Evolutionary conservation across 495 filamentous ascomycete genomes (phyloP), one percentile per base, ranked within the genome.

Genomic region (Immersiella caudata): DNA sequence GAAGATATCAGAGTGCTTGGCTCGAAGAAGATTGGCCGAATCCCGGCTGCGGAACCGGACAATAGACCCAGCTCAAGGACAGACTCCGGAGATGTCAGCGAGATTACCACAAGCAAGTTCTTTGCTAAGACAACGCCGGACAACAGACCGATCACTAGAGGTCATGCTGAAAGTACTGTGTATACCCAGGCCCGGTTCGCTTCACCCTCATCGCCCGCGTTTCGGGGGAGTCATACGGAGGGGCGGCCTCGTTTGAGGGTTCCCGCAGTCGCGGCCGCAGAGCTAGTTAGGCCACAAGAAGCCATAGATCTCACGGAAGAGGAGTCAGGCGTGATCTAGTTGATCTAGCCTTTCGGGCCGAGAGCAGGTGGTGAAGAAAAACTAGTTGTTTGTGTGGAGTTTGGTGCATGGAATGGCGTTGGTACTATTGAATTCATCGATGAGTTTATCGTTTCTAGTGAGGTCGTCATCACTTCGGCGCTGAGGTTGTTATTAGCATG

Each of bases 251-350:
- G n/a, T 12, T 18, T 7, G 56, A 54, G 8, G 12, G 24, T 55
- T 14, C 20, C 20, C 9, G 62, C 46, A 0, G 62, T 69, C n/a
- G 14, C 57, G 26, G 56, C 25, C 5, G 62, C 58, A 11, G 50
- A 64, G 60, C 18, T 68, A 24, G 50, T 68, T 20, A 55, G 52
- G n/a, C 3, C 12, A 22, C 20, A 6, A 20, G 46, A 20, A 9
- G 51, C 35, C 7, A 64, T 68, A 29, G 66, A 68, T 27, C 66
- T 68, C 0, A 64, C 66, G 0, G 25, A 67, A 21, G 65, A 67
- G 18, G 57, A 62, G 26, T 6, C n/a, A 11, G 57, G 21, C 4
- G 5, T 14, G 16, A 11, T 33, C 11, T n/a, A 22, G 25, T 7
- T 1, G 57, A 33, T 18, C 16, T 18, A 46, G 40, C 40, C 6